Evolutionary conservation across 2,329 filamentous ascomycete species (phyloP).

Genomic region (Neopestalotiopsis rosae): DNA sequence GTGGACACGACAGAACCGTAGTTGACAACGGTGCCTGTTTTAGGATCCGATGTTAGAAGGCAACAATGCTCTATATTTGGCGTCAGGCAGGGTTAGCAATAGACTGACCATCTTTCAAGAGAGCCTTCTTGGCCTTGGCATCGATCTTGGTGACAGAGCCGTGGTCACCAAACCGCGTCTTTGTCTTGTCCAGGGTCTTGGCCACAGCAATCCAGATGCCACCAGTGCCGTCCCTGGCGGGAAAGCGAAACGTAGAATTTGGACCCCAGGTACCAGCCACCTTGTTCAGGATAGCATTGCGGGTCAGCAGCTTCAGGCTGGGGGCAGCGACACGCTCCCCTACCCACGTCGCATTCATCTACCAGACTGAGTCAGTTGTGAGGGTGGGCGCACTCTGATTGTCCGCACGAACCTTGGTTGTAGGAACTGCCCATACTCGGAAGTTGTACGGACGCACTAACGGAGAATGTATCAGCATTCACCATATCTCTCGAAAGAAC

Average conservation of each 20-base stretch:
- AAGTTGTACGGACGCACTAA: slow-evolving; percentile 94
- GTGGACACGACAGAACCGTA: slow-evolving; percentile 94
- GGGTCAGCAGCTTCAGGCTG: slow-evolving; percentile 89
- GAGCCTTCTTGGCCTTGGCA: slow-evolving; percentile 81
- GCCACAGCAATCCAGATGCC: slow-evolving; percentile 99
- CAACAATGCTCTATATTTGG: no score
- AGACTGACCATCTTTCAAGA: slow-evolving; percentile 64
- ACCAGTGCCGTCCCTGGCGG: slow-evolving; percentile 91
- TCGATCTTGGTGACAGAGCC: slow-evolving; percentile 87
- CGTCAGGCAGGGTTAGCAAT: no score
- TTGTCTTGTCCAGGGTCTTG: slow-evolving; percentile 88
- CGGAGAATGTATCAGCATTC: no score
- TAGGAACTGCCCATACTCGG: slow-evolving; percentile 99
- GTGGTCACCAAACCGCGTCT: slow-evolving; percentile 86
- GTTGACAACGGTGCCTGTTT: slow-evolving; percentile 76
- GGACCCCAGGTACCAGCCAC: slow-evolving; percentile 97
- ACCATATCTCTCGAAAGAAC: no score
- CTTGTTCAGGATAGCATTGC: slow-evolving; percentile 95
- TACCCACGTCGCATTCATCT: slow-evolving; percentile 99
- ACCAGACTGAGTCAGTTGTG: background rate
- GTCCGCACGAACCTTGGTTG: slow-evolving; percentile 75
- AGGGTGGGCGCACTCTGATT: no score
- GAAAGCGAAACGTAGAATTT: slow-evolving; percentile 98
- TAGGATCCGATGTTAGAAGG: no score
- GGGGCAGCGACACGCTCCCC: slow-evolving; percentile 98